These are phyloP conservation scores for Trichoderma erinaceum DNA, from an alignment of 495 filamentous ascomycete species.

Conservation along the genomic window DNA sequence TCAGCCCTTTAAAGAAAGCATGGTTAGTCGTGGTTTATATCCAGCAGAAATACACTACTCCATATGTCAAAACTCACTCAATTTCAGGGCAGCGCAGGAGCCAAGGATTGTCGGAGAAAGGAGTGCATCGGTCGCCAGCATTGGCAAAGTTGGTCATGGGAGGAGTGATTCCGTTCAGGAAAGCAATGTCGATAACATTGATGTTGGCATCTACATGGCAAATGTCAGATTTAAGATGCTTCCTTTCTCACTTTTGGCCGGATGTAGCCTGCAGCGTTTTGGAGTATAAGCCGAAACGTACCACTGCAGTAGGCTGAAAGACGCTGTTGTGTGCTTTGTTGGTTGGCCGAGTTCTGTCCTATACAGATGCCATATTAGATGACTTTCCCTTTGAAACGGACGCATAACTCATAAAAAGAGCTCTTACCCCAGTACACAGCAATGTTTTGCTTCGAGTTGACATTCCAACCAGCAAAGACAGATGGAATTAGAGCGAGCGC, in stretches of 20 bases:
- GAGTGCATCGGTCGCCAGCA: constrained; percentile 50
- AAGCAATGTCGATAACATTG: constrained; percentile 57
- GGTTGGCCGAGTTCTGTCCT: constrained; percentile 11
- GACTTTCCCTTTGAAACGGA: background rate
- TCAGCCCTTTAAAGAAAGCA: constrained; percentile 33
- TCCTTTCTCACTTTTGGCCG: background rate
- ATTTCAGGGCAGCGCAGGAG: constrained; percentile 58
- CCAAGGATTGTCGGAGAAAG: constrained; percentile 46
- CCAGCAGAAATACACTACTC: background rate
- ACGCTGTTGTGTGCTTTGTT: constrained; percentile 3
- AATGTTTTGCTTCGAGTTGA: constrained; percentile 18
- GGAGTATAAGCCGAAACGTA: background rate
- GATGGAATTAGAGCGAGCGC: constrained; percentile 6
- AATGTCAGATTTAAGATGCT: background rate
- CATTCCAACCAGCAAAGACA: constrained; percentile 8
- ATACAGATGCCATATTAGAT: background rate
- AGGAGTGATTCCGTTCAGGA: constrained; percentile 50
- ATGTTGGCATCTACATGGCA: constrained; percentile 11
- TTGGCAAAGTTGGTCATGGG: constrained; percentile 58
- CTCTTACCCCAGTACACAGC: constrained; percentile 14
- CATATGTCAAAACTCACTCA: constrained; percentile 32
- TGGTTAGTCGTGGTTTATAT: background rate
- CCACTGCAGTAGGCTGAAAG: background rate
- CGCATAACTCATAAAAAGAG: background rate
- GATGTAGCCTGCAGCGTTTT: background rate